Conservation (phyloP, 495 filamentous ascomycete species). For the Penicillium paradoxum region DNA sequence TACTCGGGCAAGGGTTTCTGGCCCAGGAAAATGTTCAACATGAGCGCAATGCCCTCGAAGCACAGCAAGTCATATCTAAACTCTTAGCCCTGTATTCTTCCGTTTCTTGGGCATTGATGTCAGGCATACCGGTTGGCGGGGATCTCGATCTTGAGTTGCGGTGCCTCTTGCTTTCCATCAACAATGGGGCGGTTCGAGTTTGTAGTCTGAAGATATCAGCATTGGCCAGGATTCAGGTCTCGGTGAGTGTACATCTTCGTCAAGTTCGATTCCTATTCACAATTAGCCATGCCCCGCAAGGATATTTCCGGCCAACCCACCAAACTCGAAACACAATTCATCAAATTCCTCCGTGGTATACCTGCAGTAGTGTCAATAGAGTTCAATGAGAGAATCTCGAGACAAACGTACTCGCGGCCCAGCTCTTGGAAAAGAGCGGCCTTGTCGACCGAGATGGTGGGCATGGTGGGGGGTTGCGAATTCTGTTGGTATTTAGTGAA, state of each 20-base stretch:
- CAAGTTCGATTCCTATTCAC: conserved; percentile 75
- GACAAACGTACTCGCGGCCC: conserved; percentile 76
- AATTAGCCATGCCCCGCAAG: conserved; percentile 37
- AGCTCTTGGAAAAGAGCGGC: conserved; percentile 89
- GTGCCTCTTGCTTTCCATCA: conserved; percentile 75
- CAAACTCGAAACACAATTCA: conserved; percentile 97
- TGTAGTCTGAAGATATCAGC: conserved; percentile 51
- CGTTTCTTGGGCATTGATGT: not conserved
- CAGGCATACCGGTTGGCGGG: conserved; percentile 74
- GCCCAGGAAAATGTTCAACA: conserved; percentile 90
- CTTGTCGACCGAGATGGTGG: conserved; percentile 94
- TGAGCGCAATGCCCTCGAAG: conserved; percentile 93
- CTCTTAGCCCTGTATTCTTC: conserved; percentile 21
- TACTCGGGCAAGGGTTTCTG: conserved; percentile 72
- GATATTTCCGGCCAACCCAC: conserved; percentile 38
- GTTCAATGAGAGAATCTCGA: not conserved
- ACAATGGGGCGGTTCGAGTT: conserved; percentile 66
- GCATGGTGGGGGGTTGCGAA: conserved; percentile 48
- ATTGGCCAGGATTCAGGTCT: not conserved
- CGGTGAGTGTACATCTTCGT: conserved; percentile 69
- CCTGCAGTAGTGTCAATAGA: conserved; percentile 32
- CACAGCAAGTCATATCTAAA: conserved; percentile 94
- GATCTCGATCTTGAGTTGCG: conserved; percentile 97
- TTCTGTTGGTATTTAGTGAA: conserved; percentile 6
- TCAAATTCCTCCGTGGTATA: conserved; percentile 94